Evolutionary conservation across 2,329 filamentous ascomycete species (phyloP), one percentile per base, ranked within the genome.

Genomic region (Ceratocystiopsis sp.): DNA sequence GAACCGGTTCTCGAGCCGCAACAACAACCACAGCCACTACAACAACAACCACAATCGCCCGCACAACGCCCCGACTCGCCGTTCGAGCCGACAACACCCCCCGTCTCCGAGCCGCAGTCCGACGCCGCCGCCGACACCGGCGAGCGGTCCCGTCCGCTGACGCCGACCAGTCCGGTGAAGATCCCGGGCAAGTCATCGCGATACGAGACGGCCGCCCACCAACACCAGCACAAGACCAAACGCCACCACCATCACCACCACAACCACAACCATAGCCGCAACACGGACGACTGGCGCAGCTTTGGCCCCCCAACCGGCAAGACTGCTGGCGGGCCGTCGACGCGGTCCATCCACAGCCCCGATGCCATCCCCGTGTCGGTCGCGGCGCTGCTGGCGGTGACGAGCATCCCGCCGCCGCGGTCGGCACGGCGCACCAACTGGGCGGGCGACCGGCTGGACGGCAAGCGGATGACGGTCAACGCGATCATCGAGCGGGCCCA

Each of bases 351-450:
- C 2, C 67, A 69, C 53, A 67, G 67, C 1, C 65, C 71, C 7
- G 70, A 75, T 45, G 60, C 65, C 15, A 62, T 79, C 18, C 69
- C 75, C 6, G 66, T 74, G 0, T 75, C 73, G 0, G 66, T 79
- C 25, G 73, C 73, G 7, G 72, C 73, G 13, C 60, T 80, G 25
- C 61, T 80, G 33, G 75, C 75, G 32, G 63, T 75, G 42, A 80
- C 75, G 29, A 69, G 66, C 48, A 80, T 80, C 41, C 75, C 72
- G 50, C 57, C 67, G 41, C 58, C 65, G 50, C 65, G 59, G 43
- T 55, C 58, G 25, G 56, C 59, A 40, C 42, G 40, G n/a, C 40
- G 14, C 17, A n/a, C 2, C 12, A 40, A 35, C 38, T 16, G 33
- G 17, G 39, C 41, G 5, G 48, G 38, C 11, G 29, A 42, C 18